Evolutionary conservation across 2,329 filamentous ascomycete genomes (phyloP).

Genomic region (Graphiopsis chlorocephala): DNA sequence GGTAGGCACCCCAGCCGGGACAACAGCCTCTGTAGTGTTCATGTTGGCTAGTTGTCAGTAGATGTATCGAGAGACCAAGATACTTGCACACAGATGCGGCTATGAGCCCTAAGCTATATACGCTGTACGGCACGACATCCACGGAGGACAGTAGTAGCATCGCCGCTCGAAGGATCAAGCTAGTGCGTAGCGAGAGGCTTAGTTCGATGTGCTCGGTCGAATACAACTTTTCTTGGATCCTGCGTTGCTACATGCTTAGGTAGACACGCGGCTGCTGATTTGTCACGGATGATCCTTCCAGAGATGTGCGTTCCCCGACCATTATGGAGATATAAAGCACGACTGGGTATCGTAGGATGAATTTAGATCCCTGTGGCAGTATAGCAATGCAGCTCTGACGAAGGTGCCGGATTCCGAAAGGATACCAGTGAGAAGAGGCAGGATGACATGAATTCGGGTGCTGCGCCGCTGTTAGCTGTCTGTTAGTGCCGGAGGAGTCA

Average conservation of each 20-base stretch:
- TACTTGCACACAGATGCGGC: background rate
- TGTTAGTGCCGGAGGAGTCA: background rate
- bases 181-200: background rate
- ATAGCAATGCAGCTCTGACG: background rate
- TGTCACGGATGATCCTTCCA: background rate
- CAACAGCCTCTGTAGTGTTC: background rate
- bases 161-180: conserved; percentile 11
- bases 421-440: background rate
- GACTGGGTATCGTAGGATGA: background rate
- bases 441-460: background rate
- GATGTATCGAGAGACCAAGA: background rate
- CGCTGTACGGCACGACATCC: background rate
- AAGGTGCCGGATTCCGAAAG: background rate
- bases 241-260: background rate
- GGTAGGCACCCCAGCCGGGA: background rate
- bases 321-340: background rate
- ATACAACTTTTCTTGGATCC: background rate
- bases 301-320: background rate
- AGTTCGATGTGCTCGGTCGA: background rate
- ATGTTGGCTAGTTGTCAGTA: background rate
- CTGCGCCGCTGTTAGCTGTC: background rate
- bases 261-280: background rate
- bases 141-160: background rate
- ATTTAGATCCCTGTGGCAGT: background rate
- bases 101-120: background rate